Evolutionary conservation across 2,329 filamentous ascomycete species (phyloP), one percentile per base, ranked within the genome.

Genomic region (Sarocladium strictum): DNA sequence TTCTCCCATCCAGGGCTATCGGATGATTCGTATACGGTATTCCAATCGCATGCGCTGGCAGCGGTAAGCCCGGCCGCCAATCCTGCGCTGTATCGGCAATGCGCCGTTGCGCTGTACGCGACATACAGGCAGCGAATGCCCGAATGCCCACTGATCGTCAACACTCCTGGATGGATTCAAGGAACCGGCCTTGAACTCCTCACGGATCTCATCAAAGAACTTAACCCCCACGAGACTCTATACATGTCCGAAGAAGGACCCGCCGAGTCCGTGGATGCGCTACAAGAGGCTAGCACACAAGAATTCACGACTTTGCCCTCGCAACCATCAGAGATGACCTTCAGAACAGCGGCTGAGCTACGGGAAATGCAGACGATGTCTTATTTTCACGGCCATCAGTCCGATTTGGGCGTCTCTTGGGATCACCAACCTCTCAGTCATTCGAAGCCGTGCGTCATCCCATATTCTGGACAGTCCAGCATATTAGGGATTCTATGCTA

Each of bases 281-380:
- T 87, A 1, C 72, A 71, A 29, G 69, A 70, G 21, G 74, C 72
- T 15, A 40, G 33, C 6, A n/a, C n/a, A 12, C 32, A 27, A 17
- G 32, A 53, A 2, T 74, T 87, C 43, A 69, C 72, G 37, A 72
- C 75, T 5, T 69, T 90, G 3, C 79, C 84, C 4, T 85, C 86
- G 1, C 79, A 85, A 60, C 67, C 76, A 9, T 75, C 75, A n/a
- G 78, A 83, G 38, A 74, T 74, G 38, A 75, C 75, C 1, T 72
- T 78, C 2, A 75, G 85, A 35, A 87, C 84, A 10, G 78, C 86
- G 0, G 76, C 81, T 0, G 84, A 92, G 57, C 68, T 89, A 2
- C 75, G 87, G 52, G 78, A 79, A 5, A 90, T 93, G 86, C 87
- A 91, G 60, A 82, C 78, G n/a, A 85, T 90, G 77, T 85, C 87